Percentiles rank a stretch among this genome's conserved stretches.
These are phyloP conservation scores for Moricandia arvensis DNA, from an alignment of 345 rosid species.

Conservation along the genomic window DNA sequence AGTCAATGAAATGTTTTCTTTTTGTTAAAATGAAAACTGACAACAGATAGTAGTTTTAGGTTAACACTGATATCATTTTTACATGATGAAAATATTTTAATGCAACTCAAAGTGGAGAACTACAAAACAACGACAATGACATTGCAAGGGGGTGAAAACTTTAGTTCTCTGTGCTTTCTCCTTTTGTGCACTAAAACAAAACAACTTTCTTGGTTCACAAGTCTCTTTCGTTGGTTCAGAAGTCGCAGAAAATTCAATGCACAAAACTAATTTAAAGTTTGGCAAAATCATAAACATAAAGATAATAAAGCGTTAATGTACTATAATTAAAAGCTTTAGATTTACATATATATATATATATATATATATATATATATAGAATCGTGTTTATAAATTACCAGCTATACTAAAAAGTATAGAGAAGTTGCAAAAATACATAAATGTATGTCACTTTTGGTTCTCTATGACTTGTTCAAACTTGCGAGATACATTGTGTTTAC, in stretches of 20 bases:
- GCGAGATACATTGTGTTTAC: too few relatives aligned
- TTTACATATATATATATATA: too few relatives aligned
- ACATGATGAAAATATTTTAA: not conserved
- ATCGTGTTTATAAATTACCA: too few relatives aligned
- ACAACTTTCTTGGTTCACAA: not conserved
- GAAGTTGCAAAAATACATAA: too few relatives aligned
- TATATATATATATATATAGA: too few relatives aligned
- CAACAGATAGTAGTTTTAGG: not conserved
- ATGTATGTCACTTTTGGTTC: too few relatives aligned
- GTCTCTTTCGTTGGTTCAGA: not conserved
- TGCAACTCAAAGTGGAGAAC: not conserved
- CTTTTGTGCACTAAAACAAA: not conserved
- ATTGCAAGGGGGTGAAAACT: conserved; percentile 1
- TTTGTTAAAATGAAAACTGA: not conserved
- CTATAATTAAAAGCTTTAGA: not conserved
- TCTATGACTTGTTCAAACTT: too few relatives aligned
- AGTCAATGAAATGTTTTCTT: not conserved
- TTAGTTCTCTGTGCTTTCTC: not conserved
- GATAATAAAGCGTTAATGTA: not conserved
- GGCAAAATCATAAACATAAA: not conserved
- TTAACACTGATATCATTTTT: not conserved
- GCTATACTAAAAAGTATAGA: too few relatives aligned
- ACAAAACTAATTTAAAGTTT: not conserved
- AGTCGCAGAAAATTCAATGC: not conserved
- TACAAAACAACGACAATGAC: not conserved